Base-by-base conservation (phyloP, 495 filamentous ascomycete genomes). In the Trichoderma orchidacearum region DNA sequence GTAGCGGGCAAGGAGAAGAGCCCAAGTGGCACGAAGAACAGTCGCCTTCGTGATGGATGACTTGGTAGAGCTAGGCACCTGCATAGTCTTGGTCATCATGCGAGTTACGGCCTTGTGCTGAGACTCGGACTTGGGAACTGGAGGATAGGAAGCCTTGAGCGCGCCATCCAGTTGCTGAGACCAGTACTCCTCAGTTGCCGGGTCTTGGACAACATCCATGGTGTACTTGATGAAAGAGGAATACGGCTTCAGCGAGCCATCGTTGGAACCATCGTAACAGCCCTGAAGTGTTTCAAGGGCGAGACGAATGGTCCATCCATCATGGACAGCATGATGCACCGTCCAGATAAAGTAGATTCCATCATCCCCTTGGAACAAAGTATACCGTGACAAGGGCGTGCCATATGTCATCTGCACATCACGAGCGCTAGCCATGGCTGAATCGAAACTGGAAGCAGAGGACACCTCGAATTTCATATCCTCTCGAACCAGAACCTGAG, bases 21-120 rank as follows among this genome's bases (percentile, higher is more conserved):
- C 72, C 75, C 75, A 77, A 2, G 73, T 70, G 1, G 64, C 66
- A 54, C 74, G 76, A 17, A 77, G 66, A 3, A 77, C 64, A 0
- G 73, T 69, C 53, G 75, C 70, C 25, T 73, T 66, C 0, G 66
- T 65, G 41, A 70, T 62, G 3, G 64, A 64, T 0, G 68, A 59
- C 5, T 23, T 8, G 9, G 27, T n/a, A 45, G 41, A 63, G 8
- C 60, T 57, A 7, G 21, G 8, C 8, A 48, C 7, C 13, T 3
- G 21, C 2, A 48, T 48, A 7, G 18, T 25, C 15, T 27, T 48
- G 4, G 18, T 48, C 41, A 48, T 27, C 18, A 48, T 5, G 8
- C 21, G 18, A 2, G 41, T 48, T 9, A 48, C 21, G 3, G 41
- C 18, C 34, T 36, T 36, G 34, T 36, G 34, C 18, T 48, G 18